Conservation (phyloP, 164 flowering plant species). For the Stephania cephalantha region DNA sequence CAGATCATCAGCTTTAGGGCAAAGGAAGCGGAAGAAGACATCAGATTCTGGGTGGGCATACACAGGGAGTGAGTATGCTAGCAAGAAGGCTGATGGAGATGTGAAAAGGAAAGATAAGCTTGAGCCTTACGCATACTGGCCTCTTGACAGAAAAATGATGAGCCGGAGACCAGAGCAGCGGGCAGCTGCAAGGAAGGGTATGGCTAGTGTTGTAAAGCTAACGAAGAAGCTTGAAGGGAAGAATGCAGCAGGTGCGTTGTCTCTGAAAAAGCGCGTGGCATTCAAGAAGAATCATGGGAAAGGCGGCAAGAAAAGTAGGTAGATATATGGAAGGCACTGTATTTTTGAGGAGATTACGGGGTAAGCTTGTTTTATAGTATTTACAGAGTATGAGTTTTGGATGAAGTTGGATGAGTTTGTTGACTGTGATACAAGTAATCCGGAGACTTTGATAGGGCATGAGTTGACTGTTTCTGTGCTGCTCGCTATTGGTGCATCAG, state of each 20-base stretch:
- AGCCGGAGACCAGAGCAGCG: conserved; percentile 88
- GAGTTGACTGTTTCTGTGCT: too few relatives aligned
- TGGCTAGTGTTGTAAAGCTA: conserved; percentile 80
- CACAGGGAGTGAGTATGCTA: conserved; percentile 77
- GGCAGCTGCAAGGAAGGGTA: conserved; percentile 80
- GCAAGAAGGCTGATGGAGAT: conserved; percentile 91
- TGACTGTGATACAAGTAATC: too few relatives aligned
- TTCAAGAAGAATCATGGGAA: conserved; percentile 39
- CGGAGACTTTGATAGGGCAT: too few relatives aligned
- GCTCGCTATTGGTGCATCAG: too few relatives aligned
- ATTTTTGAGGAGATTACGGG: too few relatives aligned
- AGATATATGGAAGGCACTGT: too few relatives aligned
- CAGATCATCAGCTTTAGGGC: conserved; percentile 8
- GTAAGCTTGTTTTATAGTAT: too few relatives aligned
- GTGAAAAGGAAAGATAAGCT: conserved; percentile 87
- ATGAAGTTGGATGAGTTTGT: too few relatives aligned
- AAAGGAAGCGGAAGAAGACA: conserved; percentile 55
- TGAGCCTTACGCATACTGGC: conserved; percentile 99
- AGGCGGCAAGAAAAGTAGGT: conserved; percentile 22
- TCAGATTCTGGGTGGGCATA: conserved; percentile 82
- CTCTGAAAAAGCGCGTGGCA: conserved; percentile 29
- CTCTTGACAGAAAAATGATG: conserved; percentile 96
- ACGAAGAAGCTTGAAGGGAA: conserved; percentile 83
- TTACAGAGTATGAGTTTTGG: too few relatives aligned
- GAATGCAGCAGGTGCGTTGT: conserved; percentile 64